Evolutionary conservation across 2,329 filamentous ascomycete species (phyloP), one percentile per base, ranked within the genome.

Genomic region (Hymenoscyphus fructigenus): DNA sequence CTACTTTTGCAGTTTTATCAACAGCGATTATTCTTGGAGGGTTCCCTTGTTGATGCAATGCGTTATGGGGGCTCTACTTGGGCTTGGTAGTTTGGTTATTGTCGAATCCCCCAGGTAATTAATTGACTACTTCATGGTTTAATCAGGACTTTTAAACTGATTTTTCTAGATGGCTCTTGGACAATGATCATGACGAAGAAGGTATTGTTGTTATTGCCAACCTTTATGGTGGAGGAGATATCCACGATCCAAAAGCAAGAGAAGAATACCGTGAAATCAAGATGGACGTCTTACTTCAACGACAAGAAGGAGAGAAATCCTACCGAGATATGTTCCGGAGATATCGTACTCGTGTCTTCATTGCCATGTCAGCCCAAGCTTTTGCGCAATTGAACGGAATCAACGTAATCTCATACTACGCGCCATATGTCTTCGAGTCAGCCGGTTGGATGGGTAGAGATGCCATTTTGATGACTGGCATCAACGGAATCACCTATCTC

Each of bases 341-440:
- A 68, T 98, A 98, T 81, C 86, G 85, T 75, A 95, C 91, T 73
- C 92, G 95, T 61, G 94, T 98, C 69, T 92, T 98, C 75, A 98
- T 98, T 76, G 95, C 95, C 79, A 98, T 98, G 95, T 98, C 94
- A 38, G 95, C 95, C 3, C 95, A 98, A 78, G 93, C 89, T 5
- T 86, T 99, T 69, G 95, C 95, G 32, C 95, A 99, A 79, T 87
- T 99, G 62, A 98, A 98, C 80, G 95, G 95, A 70, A 99, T 99
- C 81, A 99, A 99, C 79, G 95, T 99, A 76, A 99, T 99, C 69
- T 98, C 94, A 1, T 99, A 98, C 83, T 99, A 99, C 76, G 95
- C 95, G 0, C 95, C 95, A 0, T 88, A 96, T 63, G 94, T 98
- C 17, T 98, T 99, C 74, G 93, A 97, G 79, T 93, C 93, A 66